Evolutionary conservation across 257 asterid genomes (phyloP), one percentile per base, ranked within the genome.

Genomic region (Forsythia viridissima): DNA sequence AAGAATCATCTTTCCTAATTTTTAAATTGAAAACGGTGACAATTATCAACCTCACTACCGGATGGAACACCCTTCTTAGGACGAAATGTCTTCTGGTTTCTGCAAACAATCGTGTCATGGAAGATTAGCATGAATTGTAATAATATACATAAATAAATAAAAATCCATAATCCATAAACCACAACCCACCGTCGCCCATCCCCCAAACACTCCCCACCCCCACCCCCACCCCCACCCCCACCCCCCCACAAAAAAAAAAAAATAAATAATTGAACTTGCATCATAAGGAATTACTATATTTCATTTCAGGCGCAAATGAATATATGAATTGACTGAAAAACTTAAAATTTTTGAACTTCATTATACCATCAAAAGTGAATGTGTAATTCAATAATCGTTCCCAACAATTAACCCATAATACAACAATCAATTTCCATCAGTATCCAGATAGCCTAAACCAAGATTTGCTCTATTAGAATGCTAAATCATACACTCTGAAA

Each of bases 1-100:
- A 42, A 51, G 9, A 55, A 41, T 0, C 40, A 52, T 10, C 42
- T 37, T 37, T 9, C 15, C 57, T 8, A 76, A 20, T 61, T 43
- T 9, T 51, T 42, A 6, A 24, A 46, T 8, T 69, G 8, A 13
- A 70, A 70, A 18, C 40, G 13, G 21, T 52, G 63, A 48, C 18
- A 20, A 36, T 21, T 9, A 70, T 86, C 71, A n/a, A 86, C 92
- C 87, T 84, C 86, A 67, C 74, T 79, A 36, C 84, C 88, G 5
- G 87, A 79, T 68, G 87, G 75, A 71, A 89, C 70, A 40, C 88
- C 82, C 76, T 84, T 88, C 80, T 79, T 86, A 3, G 84, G 69
- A 21, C 90, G 89, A 69, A 86, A 72, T n/a, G 89, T 86, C 46
- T 78, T 88, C 76, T 83, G 87, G 82, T 75, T 85, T 80, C 89